Percentiles rank a stretch among this genome's conserved stretches.
Evolutionary conservation across 2,329 filamentous ascomycete species (phyloP).

Genomic region (Eurotiales sp.): DNA sequence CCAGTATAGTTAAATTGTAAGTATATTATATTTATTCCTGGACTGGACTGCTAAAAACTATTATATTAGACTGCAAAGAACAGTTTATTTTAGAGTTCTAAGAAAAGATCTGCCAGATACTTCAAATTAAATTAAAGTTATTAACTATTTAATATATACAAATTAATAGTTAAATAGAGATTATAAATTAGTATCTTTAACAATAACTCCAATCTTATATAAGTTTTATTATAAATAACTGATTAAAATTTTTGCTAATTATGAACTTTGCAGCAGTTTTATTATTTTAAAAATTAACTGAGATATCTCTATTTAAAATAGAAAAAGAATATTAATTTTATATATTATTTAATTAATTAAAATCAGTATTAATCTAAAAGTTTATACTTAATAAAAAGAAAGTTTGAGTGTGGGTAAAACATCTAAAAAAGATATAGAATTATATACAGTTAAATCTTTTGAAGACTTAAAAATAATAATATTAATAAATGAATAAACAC

Average conservation of each 20-base stretch:
- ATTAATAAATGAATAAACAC: constrained; percentile 2
- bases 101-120: constrained; percentile 5
- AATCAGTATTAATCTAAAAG: background rate
- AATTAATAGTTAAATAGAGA: constrained; percentile 14
- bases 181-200: constrained; percentile 9
- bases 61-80: constrained; percentile 12
- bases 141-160: constrained; percentile 10
- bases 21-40: background rate
- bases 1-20: background rate
- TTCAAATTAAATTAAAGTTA: constrained; percentile 7
- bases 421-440: constrained; percentile 8
- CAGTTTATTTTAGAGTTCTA: constrained; percentile 15
- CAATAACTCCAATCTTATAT: constrained; percentile 10
- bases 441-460: background rate
- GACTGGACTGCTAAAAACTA: constrained; percentile 5
- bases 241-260: constrained; percentile 5
- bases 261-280: background rate
- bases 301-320: constrained; percentile 2
- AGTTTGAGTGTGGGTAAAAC: background rate
- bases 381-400: background rate
- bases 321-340: constrained; percentile 1
- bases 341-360: constrained; percentile 14
- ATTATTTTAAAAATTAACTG: constrained; percentile 1
- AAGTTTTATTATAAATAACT: constrained; percentile 13
- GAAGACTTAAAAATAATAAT: background rate